Percentiles rank a stretch among this genome's conserved stretches.
These are phyloP conservation scores for Umbelopsis sp. DNA, from an alignment of 192 early-diverging fungal genomes.

Conservation along the genomic window DNA sequence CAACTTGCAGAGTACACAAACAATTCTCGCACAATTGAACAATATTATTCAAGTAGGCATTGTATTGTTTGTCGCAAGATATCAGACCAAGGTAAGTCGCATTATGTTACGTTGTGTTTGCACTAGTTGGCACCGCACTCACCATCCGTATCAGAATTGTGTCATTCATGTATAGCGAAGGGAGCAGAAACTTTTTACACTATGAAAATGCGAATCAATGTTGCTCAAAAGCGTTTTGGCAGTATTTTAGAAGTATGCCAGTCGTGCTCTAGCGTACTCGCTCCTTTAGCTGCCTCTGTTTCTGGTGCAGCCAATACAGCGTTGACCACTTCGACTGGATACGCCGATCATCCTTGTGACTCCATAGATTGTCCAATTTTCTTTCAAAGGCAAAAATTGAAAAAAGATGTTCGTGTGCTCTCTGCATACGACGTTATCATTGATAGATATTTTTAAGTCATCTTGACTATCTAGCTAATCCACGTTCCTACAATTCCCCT, in stretches of 20 bases:
- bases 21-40: constrained; percentile 55
- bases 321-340: constrained; percentile 26
- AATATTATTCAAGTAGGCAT: constrained; percentile 67
- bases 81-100: constrained; percentile 43
- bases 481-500: too few relatives aligned
- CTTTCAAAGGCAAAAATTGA: constrained; percentile 40
- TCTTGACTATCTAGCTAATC: too few relatives aligned
- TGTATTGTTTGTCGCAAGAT: constrained; percentile 64
- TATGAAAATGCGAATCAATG: constrained; percentile 16
- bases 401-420: constrained; percentile 22
- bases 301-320: neutral
- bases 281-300: neutral
- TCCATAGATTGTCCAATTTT: constrained; percentile 67
- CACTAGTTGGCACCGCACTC: neutral
- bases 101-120: neutral
- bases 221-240: constrained; percentile 43
- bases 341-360: constrained; percentile 50
- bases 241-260: constrained; percentile 50
- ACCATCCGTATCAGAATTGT: neutral
- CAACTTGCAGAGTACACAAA: constrained; percentile 24
- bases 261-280: constrained; percentile 49
- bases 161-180: neutral
- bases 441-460: constrained; percentile 17
- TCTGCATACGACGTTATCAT: constrained; percentile 27
- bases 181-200: constrained; percentile 3